Evolutionary conservation across 202 grass and related monocot genomes (phyloP).

Genomic region (Zizania palustris): DNA sequence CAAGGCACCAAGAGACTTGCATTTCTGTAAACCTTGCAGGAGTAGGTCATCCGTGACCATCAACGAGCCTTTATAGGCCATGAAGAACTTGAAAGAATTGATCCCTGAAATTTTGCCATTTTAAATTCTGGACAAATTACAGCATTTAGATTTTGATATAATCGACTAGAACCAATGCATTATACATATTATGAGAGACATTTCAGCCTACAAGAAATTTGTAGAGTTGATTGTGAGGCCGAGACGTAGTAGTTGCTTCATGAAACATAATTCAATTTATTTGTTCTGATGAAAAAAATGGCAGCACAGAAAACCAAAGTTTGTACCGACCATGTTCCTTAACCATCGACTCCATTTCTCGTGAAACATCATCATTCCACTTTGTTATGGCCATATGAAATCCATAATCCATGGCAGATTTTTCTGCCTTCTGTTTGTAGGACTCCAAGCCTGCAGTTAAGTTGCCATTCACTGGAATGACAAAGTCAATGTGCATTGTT

Average conservation of each 20-base stretch:
- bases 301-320: neutral
- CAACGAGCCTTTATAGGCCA: constrained; percentile 95
- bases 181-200: neutral
- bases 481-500: constrained; percentile 98
- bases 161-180: neutral
- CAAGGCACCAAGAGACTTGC: constrained; percentile 92
- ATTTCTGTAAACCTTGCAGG: constrained; percentile 86
- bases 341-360: constrained; percentile 96
- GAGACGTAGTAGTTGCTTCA: neutral
- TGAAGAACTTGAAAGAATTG: constrained; percentile 99
- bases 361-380: constrained; percentile 92
- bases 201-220: neutral
- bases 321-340: constrained; percentile 76
- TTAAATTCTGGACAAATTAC: neutral
- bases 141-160: neutral
- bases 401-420: constrained; percentile 90
- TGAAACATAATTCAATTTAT: constrained; percentile 1
- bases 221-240: neutral
- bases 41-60: constrained; percentile 92
- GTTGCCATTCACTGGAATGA: constrained; percentile 87
- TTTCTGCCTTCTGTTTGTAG: constrained; percentile 75
- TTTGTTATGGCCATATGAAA: constrained; percentile 99
- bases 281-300: neutral
- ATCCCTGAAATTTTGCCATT: constrained; percentile 63
- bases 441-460: constrained; percentile 82